Evolutionary conservation across 2,329 filamentous ascomycete species (phyloP), one percentile per base, ranked within the genome.

Genomic region (Colletotrichum melonis): DNA sequence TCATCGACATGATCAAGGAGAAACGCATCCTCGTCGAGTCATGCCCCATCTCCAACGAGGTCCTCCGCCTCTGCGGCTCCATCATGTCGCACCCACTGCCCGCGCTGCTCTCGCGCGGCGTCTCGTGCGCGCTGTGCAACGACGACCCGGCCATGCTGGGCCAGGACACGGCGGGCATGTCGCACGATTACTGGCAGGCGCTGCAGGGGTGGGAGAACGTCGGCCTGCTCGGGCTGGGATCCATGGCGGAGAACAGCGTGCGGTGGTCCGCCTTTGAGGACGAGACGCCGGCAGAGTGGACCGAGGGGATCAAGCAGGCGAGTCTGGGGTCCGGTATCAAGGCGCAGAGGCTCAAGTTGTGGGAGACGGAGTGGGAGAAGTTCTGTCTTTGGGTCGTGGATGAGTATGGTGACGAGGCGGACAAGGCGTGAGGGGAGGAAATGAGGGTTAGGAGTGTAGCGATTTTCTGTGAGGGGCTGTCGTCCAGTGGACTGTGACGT

Each of bases 111-210:
- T 91, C 94, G 1, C 89, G 94, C 56, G 94, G 95, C 30, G 93
- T 97, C 2, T 82, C 93, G 3, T 94, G 94, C 75, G 89, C 91
- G 4, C 87, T 97, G 5, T 93, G 91, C 82, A 96, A 96, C 79
- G 94, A 97, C 79, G 93, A 96, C 78, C 94, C 94, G 1, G 93
- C 92, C 0, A 92, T 97, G 74, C 86, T 96, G 1, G 94, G 94
- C 11, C 93, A 95, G 78, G 93, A 92, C 63, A 88, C 87, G 19
- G 92, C 90, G 52, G 93, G 93, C n/a, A 89, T 95, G 86, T 94
- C 92, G 4, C 93, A 95, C 81, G 94, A 97, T 81, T 96, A 95
- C 83, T 97, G 94, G 94, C 93, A 95, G 82, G 92, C 92, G 2
- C 84, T 97, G 52, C 94, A 97, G 81, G 94, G 93, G 0, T 95